Conservation (phyloP, 2,329 filamentous ascomycete genomes). For the Fusarium sp. region DNA sequence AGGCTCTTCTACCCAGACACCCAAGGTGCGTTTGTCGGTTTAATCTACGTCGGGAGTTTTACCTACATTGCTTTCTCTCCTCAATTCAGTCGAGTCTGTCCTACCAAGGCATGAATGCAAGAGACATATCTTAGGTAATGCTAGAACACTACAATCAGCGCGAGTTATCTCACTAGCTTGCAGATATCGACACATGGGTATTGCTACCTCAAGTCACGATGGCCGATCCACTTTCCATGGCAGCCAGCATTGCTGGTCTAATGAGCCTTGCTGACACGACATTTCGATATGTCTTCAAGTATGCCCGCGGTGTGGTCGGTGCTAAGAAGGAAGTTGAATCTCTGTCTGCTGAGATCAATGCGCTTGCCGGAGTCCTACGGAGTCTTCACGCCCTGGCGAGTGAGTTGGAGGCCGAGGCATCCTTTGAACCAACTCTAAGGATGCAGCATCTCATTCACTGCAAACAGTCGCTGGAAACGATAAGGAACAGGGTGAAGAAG, state of each 20-base stretch:
- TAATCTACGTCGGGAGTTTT: too few relatives aligned
- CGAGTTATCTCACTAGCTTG: neutral
- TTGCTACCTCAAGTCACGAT: neutral
- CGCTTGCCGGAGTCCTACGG: neutral
- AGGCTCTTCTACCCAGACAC: too few relatives aligned
- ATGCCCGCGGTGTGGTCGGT: neutral
- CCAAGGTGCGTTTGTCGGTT: too few relatives aligned
- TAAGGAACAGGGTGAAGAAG: neutral
- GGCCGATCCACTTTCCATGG: constrained; percentile 14
- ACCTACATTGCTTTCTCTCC: too few relatives aligned
- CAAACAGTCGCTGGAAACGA: neutral
- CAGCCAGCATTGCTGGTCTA: constrained; percentile 17
- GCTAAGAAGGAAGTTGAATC: constrained; percentile 1
- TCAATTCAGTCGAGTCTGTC: too few relatives aligned
- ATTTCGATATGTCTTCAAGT: constrained; percentile 9
- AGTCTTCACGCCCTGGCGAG: neutral
- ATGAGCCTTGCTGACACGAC: constrained; percentile 4
- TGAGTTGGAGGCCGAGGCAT: constrained; percentile 3
- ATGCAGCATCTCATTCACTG: constrained; percentile 1
- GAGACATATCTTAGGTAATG: too few relatives aligned
- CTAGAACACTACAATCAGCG: too few relatives aligned
- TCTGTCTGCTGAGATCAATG: constrained; percentile 5
- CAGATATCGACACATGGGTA: neutral
- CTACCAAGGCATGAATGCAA: too few relatives aligned
- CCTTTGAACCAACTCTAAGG: neutral